These are phyloP conservation scores for Kappamyces sp. DNA, from an alignment of 192 early-diverging fungal species.

Conservation along the genomic window DNA sequence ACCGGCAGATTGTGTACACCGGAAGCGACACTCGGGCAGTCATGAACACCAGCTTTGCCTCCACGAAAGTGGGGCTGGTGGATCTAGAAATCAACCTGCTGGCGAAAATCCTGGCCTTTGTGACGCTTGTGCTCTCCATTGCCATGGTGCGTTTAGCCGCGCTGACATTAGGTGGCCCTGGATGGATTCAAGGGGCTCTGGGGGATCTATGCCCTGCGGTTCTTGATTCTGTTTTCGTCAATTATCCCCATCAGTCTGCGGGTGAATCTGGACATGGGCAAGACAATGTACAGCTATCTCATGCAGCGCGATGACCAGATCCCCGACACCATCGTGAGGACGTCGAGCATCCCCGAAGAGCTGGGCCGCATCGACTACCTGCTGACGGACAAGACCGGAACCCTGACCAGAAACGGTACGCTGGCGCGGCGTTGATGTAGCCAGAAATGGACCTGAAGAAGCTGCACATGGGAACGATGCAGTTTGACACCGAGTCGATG, in stretches of 20 bases:
- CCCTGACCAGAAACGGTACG: slow-evolving; percentile 82
- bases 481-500: slow-evolving; percentile 82
- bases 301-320: slow-evolving; percentile 88
- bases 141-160: slow-evolving; percentile 68
- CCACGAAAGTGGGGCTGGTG: slow-evolving; percentile 84
- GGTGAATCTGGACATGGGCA: slow-evolving; percentile 96
- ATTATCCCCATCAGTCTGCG: slow-evolving; percentile 94
- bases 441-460: slow-evolving; percentile 91
- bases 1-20: slow-evolving; percentile 67
- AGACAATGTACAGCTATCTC: slow-evolving; percentile 81
- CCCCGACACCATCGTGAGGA: slow-evolving; percentile 79
- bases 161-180: too few species aligned
- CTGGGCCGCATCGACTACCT: slow-evolving; percentile 89
- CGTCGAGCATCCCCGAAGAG: slow-evolving; percentile 92
- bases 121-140: slow-evolving; percentile 75
- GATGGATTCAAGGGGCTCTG: slow-evolving; percentile 85
- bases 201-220: slow-evolving; percentile 87
- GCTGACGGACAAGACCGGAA: slow-evolving; percentile 93
- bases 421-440: background rate
- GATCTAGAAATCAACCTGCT: slow-evolving; percentile 88
- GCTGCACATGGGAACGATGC: slow-evolving; percentile 93
- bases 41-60: slow-evolving; percentile 90
- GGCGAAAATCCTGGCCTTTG: slow-evolving; percentile 80
- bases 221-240: slow-evolving; percentile 89
- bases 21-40: slow-evolving; percentile 90